These are phyloP conservation scores for Pisolithus marmoratus DNA, from an alignment of 768 basidiomycete genomes.

Conservation along the genomic window DNA sequence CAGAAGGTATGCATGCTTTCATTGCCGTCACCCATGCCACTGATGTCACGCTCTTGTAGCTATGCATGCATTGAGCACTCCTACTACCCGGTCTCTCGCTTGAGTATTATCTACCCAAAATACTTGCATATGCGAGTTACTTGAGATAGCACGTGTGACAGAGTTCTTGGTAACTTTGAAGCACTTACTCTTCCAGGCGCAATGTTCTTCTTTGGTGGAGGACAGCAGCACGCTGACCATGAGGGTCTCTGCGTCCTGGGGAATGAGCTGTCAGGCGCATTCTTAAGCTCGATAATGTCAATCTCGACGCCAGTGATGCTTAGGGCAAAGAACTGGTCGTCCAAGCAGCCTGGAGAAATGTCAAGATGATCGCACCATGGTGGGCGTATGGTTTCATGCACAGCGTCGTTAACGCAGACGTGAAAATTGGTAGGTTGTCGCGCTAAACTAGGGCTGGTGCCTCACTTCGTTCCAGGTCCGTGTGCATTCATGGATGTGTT, in stretches of 20 bases:
- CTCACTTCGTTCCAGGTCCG: conserved; percentile 49
- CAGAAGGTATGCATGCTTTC: conserved; percentile 55
- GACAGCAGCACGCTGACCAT: conserved; percentile 67
- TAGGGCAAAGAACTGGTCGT: conserved; percentile 72
- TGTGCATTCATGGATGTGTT: conserved; percentile 96
- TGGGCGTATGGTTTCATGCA: conserved; percentile 95
- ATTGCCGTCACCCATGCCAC: neutral
- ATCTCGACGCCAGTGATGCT: conserved; percentile 39
- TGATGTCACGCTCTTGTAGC: conserved; percentile 45
- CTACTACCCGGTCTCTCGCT: conserved; percentile 87
- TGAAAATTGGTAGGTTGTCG: conserved; percentile 52
- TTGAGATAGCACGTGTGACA: conserved; percentile 67
- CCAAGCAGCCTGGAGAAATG: conserved; percentile 81
- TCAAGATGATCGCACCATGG: conserved; percentile 92
- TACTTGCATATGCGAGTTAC: conserved; percentile 67
- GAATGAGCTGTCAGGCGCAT: conserved; percentile 70
- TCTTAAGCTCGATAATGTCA: conserved; percentile 38
- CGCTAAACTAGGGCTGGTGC: neutral
- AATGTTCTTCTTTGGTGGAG: conserved; percentile 66
- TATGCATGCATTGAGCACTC: conserved; percentile 77
- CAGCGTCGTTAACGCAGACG: conserved; percentile 96
- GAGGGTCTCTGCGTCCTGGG: conserved; percentile 68
- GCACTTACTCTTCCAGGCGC: conserved; percentile 66
- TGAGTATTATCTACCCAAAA: conserved; percentile 66
- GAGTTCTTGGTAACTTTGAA: conserved; percentile 92